A percentile compares a stretch with the other conserved stretches of the same genome.
Evolutionary conservation across 495 filamentous ascomycete genomes (phyloP).

Genomic region (Talaromyces ruber): DNA sequence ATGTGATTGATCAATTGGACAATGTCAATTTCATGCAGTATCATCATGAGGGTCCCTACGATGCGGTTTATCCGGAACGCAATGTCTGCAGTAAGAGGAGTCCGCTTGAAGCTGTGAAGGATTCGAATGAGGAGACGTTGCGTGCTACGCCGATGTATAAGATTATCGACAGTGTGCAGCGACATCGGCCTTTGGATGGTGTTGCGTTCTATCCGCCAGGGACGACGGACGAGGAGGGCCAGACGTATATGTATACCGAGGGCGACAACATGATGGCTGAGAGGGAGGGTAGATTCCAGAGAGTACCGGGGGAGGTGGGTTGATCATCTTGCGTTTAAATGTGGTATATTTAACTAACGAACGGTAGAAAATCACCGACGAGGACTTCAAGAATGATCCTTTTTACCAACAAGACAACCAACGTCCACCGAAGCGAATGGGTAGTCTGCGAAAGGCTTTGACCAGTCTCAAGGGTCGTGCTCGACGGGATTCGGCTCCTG

Average conservation of each 20-base stretch:
- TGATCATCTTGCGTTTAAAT: background rate
- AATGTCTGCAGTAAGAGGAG: slow-evolving; percentile 54
- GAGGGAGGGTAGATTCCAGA: slow-evolving; percentile 26
- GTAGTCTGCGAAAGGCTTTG: slow-evolving; percentile 7
- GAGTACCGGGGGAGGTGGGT: slow-evolving; percentile 27
- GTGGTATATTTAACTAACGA: background rate
- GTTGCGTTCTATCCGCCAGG: slow-evolving; percentile 71
- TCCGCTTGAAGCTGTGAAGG: slow-evolving; percentile 69
- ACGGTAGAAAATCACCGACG: slow-evolving; percentile 33
- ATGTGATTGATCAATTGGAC: slow-evolving; percentile 78
- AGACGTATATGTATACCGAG: slow-evolving; percentile 72
- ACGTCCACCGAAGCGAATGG: slow-evolving; percentile 2
- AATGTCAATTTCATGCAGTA: slow-evolving; percentile 50
- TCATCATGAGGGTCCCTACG: slow-evolving; percentile 90
- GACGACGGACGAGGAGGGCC: slow-evolving; percentile 52
- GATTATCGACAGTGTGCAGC: slow-evolving; percentile 62
- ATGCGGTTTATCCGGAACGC: slow-evolving; percentile 66
- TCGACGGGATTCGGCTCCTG: background rate
- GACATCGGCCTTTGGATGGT: slow-evolving; percentile 79
- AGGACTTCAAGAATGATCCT: slow-evolving; percentile 40
- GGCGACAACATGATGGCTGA: slow-evolving; percentile 79
- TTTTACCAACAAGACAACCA: slow-evolving; percentile 21
- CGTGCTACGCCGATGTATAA: slow-evolving; percentile 76
- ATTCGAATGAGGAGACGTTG: slow-evolving; percentile 69
- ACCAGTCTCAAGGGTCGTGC: slow-evolving; percentile 3